Evolutionary conservation across 139 green algal genomes (phyloP), one percentile per base, ranked within the genome.

Genomic region (Picocystis salinarum): DNA sequence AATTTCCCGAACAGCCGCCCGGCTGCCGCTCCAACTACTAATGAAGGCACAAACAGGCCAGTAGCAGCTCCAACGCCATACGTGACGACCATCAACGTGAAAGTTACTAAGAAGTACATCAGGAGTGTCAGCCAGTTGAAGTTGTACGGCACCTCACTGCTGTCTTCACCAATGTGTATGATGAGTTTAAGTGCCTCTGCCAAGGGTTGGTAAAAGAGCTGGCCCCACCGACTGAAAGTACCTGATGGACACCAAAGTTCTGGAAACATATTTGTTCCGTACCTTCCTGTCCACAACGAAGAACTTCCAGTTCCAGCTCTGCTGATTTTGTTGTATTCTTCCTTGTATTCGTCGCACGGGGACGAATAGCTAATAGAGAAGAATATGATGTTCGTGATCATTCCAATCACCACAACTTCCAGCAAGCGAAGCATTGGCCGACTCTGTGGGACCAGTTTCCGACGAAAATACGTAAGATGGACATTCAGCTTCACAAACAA

Each of bases 21-120:
- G 18, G 50, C 52, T 0, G 68, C 61, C 0, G 56, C 69, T 15
- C 76, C 74, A 1, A 79, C 42, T 3, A 70, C 44, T 28, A 86
- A 46, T 6, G 59, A 70, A 0, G 75, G 73, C 27, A 86, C 68
- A 56, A 85, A 83, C 6, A 85, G 50, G 10, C 73, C 75, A 29
- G 71, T 74, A 28, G 66, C 55, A 19, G 70, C 66, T 13, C 72
- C 74, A 20, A 79, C 61, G 24, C 77, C 77, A 45, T 76, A 80
- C 7, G 74, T 78, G 42, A 48, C 37, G 15, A 61, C 61, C 53
- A 78, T 78, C 44, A 76, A 52, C 27, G 44, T 23, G 41, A 61
- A 71, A 23, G 60, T 53, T 4, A 70, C 33, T 12, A 69, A 4
- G 3, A 56, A 45, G 28, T 75, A 61, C 10, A 71, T 23, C 10